Conservation (phyloP, 1,284 basidiomycete genomes). For the Trichosporon coremiiforme region DNA sequence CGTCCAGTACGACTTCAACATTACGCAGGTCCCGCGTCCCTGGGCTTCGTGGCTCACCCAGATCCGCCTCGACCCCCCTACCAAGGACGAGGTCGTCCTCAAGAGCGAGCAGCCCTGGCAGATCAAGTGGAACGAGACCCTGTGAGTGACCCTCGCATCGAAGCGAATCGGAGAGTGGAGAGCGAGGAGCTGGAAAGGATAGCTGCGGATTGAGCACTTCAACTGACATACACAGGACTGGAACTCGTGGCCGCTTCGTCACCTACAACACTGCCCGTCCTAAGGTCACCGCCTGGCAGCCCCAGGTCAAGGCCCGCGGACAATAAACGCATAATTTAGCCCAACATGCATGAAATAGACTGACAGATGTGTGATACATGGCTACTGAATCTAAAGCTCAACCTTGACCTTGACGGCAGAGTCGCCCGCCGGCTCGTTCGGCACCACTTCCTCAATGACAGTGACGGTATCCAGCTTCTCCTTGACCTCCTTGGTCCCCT, state of each 20-base stretch:
- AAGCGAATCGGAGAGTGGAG: too few relatives aligned
- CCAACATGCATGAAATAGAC: slow-evolving; percentile 17
- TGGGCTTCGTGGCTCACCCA: slow-evolving; percentile 96
- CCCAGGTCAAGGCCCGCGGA: slow-evolving; percentile 65
- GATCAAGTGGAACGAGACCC: slow-evolving; percentile 48
- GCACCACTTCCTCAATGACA: neutral
- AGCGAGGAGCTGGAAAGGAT: neutral
- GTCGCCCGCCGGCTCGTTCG: neutral
- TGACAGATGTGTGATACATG: slow-evolving; percentile 6
- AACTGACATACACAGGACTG: slow-evolving; percentile 60
- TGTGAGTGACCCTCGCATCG: slow-evolving; percentile 61
- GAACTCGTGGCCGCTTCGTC: slow-evolving; percentile 83
- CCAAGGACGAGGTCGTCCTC: slow-evolving; percentile 71
- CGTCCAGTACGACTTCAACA: slow-evolving; percentile 82
- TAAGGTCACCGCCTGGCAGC: slow-evolving; percentile 81
- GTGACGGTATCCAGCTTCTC: neutral
- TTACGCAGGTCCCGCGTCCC: slow-evolving; percentile 84
- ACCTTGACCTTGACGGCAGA: neutral
- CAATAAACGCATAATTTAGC: slow-evolving; percentile 28
- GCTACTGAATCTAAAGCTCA: slow-evolving; percentile 4
- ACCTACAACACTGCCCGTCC: slow-evolving; percentile 82
- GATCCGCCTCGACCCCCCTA: slow-evolving; percentile 78
- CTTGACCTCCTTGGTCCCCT: slow-evolving; percentile 30
- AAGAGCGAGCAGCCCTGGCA: slow-evolving; percentile 75
- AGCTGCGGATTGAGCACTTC: too few relatives aligned